Conservation (phyloP, 768 basidiomycete species). For the Trametes villosa region DNA sequence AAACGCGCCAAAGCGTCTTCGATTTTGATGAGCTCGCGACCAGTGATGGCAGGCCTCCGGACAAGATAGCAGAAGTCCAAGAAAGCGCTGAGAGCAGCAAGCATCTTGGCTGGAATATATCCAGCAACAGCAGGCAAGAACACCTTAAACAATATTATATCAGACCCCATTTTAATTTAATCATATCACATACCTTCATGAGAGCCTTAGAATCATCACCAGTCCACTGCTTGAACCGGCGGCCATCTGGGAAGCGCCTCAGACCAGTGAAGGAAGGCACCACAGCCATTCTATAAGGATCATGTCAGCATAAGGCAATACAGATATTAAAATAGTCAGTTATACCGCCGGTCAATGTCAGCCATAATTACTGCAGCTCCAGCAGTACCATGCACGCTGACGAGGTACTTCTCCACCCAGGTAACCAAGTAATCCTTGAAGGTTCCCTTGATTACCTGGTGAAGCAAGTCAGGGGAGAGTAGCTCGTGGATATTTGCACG, state of each 20-base stretch:
- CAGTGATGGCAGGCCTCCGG: background rate
- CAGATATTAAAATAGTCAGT: background rate
- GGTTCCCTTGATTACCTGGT: background rate
- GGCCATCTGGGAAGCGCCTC: constrained; percentile 24
- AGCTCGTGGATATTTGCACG: background rate
- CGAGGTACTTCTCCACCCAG: background rate
- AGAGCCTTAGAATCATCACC: constrained; percentile 33
- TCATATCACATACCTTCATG: constrained; percentile 31
- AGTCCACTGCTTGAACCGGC: constrained; percentile 34
- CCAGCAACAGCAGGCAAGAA: constrained; percentile 28
- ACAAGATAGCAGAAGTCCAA: constrained; percentile 29
- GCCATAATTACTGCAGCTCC: background rate
- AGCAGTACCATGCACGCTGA: background rate
- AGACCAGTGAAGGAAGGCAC: constrained; percentile 24
- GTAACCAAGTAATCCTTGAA: constrained; percentile 1
- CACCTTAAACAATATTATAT: constrained; percentile 18
- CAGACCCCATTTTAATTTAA: background rate
- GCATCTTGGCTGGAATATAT: background rate
- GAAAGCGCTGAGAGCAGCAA: background rate
- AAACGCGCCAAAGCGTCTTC: constrained; percentile 16
- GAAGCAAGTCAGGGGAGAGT: background rate
- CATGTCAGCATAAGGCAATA: background rate
- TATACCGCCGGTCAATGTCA: background rate
- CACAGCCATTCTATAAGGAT: background rate
- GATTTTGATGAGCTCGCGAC: background rate